A percentile compares a stretch with the other conserved stretches of the same genome.
Conservation (phyloP, 2,329 filamentous ascomycete genomes). For the Tricladium varicosporioides region DNA sequence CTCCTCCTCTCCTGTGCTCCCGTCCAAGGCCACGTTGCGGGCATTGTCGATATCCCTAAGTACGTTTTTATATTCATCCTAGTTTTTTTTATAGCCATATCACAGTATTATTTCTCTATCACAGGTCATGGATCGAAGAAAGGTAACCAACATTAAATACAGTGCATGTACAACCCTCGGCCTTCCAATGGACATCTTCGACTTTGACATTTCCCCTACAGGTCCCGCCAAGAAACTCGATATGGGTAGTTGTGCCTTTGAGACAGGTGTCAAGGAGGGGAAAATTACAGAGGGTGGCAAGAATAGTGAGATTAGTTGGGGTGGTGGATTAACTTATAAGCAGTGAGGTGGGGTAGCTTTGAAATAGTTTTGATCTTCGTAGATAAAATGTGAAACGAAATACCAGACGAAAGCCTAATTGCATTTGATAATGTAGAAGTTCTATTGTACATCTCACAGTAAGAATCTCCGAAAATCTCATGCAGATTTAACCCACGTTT, state of each 20-base stretch:
- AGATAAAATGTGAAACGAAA: too few species aligned
- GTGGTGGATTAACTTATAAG: conserved; percentile 51
- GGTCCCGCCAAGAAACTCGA: conserved; percentile 59
- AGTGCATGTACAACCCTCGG: conserved; percentile 81
- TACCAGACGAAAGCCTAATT: too few species aligned
- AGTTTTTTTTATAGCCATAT: too few species aligned
- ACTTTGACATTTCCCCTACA: conserved; percentile 79
- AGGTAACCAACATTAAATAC: too few species aligned
- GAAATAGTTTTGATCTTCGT: too few species aligned
- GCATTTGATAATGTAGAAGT: too few species aligned
- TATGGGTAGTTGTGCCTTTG: conserved; percentile 70
- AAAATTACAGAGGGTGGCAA: conserved; percentile 42
- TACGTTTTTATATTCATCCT: too few species aligned
- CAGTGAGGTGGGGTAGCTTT: conserved; percentile 1
- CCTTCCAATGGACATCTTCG: conserved; percentile 89
- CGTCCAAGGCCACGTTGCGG: conserved; percentile 83
- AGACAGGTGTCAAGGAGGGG: conserved; percentile 45
- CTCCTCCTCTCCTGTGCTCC: conserved; percentile 82
- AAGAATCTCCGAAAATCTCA: too few species aligned
- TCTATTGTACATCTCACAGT: too few species aligned
- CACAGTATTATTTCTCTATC: too few species aligned
- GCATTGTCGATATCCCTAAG: conserved; percentile 88
- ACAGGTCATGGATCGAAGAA: too few species aligned
- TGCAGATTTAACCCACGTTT: too few species aligned
- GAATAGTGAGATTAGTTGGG: conserved; percentile 49